Conservation (phyloP, 1,284 basidiomycete species). For the Irpex lacteus region DNA sequence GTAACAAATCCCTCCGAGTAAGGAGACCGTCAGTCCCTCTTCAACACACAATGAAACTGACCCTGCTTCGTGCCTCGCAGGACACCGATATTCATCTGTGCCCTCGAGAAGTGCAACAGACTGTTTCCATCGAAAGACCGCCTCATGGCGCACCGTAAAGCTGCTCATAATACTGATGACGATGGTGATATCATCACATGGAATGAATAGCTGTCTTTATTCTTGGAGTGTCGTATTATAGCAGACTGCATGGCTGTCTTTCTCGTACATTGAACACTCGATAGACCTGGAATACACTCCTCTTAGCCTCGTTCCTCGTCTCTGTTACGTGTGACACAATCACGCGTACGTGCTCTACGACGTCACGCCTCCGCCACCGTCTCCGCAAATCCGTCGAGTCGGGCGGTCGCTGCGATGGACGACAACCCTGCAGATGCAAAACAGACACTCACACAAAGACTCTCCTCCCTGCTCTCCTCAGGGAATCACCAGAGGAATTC, state of each 20-base stretch:
- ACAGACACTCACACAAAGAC: slow-evolving; percentile 12
- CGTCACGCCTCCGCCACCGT: background rate
- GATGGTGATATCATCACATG: slow-evolving; percentile 67
- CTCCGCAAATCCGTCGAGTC: background rate
- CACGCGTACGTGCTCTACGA: background rate
- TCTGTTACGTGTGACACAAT: background rate
- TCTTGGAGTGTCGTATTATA: background rate
- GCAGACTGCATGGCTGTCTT: background rate
- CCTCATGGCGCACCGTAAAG: slow-evolving; percentile 67
- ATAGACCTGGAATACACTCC: background rate
- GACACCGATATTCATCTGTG: slow-evolving; percentile 67
- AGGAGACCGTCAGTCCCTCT: slow-evolving; percentile 19
- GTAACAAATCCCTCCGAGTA: slow-evolving; percentile 54
- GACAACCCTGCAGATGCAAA: slow-evolving; percentile 3
- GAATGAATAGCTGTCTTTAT: slow-evolving; percentile 46
- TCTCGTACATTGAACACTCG: too few species aligned
- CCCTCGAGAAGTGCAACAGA: slow-evolving; percentile 60
- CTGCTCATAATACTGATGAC: slow-evolving; percentile 65
- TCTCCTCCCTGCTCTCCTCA: slow-evolving; percentile 11
- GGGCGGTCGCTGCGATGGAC: background rate
- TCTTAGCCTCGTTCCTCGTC: background rate
- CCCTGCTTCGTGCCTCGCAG: slow-evolving; percentile 29
- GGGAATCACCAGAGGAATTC: background rate
- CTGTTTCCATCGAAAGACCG: slow-evolving; percentile 70
- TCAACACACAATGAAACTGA: too few species aligned